phyloP scores from a whole-genome alignment of 2,329 filamentous ascomycete genomes.

The Waltergamsia citrina region DNA sequence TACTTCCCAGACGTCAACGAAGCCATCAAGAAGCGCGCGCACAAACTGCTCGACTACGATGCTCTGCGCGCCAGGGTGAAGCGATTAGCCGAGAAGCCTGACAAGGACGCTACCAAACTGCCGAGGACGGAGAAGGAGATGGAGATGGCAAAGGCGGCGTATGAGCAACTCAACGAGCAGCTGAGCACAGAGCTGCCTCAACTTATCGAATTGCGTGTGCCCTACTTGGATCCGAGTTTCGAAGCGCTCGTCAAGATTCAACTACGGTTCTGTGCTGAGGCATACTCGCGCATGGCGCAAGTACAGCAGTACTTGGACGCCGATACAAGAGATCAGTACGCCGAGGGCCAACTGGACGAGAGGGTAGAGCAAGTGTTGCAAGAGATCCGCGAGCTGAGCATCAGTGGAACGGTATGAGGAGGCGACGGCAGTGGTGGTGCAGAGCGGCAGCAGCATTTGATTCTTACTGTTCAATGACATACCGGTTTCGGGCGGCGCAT shows the following conservation, averaged over 20 bases:
- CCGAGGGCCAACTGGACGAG: conserved; percentile 81
- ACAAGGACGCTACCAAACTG: conserved; percentile 96
- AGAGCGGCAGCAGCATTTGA: neutral
- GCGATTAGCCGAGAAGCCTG: conserved; percentile 93
- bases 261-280: conserved; percentile 92
- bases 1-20: conserved; percentile 99
- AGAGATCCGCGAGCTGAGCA: conserved; percentile 94
- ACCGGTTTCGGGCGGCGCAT: neutral
- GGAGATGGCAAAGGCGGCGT: conserved; percentile 85
- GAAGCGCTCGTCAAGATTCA: conserved; percentile 99
- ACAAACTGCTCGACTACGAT: conserved; percentile 98
- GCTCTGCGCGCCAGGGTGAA: conserved; percentile 92
- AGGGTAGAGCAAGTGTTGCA: conserved; percentile 92
- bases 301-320: conserved; percentile 97
- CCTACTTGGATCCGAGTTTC: conserved; percentile 93
- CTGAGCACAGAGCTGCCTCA: conserved; percentile 88
- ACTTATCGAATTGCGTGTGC: conserved; percentile 91
- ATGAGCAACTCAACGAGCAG: conserved; percentile 96
- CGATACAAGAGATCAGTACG: conserved; percentile 92
- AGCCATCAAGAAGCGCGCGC: conserved; percentile 97
- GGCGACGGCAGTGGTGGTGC: neutral
- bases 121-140: conserved; percentile 93
- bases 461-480: neutral
- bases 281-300: conserved; percentile 96
- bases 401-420: conserved; percentile 58